Conservation (phyloP, 2,329 filamentous ascomycete genomes). For the Teratosphaeria pseudoeucalypti region DNA sequence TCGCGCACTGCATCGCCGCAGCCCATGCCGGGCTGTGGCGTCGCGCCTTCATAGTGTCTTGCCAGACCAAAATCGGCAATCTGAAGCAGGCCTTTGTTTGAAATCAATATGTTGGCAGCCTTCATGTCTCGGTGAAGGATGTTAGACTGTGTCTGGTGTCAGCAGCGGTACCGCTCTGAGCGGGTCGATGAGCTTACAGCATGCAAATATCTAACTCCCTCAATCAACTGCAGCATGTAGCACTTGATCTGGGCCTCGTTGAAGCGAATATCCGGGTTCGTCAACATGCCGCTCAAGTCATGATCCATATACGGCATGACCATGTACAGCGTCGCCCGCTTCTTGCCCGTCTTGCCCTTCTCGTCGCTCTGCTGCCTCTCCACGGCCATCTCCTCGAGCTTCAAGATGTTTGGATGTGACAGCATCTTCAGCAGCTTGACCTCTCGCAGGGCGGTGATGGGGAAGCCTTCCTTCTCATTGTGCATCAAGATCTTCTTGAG, state of each 20-base stretch:
- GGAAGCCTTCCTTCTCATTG: conserved; percentile 97
- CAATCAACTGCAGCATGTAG: conserved; percentile 86
- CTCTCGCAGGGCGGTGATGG: conserved; percentile 94
- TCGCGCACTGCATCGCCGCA: conserved; percentile 79
- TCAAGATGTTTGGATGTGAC: conserved; percentile 80
- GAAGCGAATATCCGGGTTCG: conserved; percentile 84
- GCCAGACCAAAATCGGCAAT: conserved; percentile 97
- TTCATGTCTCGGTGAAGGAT: conserved; percentile 99
- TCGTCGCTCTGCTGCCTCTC: conserved; percentile 55
- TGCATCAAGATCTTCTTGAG: conserved; percentile 99
- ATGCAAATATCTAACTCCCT: conserved; percentile 84
- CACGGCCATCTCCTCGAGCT: conserved; percentile 90
- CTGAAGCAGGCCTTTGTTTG: conserved; percentile 83
- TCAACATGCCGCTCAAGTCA: conserved; percentile 90
- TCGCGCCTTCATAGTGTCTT: conserved; percentile 78
- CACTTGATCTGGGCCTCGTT: conserved; percentile 91
- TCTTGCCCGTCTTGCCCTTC: conserved; percentile 34
- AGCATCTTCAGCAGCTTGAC: conserved; percentile 95
- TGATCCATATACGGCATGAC: conserved; percentile 98
- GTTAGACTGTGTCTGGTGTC: conserved; percentile 30
- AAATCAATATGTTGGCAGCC: conserved; percentile 92
- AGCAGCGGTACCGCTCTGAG: background rate
- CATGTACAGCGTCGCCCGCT: conserved; percentile 88
- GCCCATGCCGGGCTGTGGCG: conserved; percentile 64
- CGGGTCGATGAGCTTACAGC: conserved; percentile 39